Base-by-base conservation (phyloP, 2,329 filamentous ascomycete genomes). In the Fusarium ambrosium region DNA sequence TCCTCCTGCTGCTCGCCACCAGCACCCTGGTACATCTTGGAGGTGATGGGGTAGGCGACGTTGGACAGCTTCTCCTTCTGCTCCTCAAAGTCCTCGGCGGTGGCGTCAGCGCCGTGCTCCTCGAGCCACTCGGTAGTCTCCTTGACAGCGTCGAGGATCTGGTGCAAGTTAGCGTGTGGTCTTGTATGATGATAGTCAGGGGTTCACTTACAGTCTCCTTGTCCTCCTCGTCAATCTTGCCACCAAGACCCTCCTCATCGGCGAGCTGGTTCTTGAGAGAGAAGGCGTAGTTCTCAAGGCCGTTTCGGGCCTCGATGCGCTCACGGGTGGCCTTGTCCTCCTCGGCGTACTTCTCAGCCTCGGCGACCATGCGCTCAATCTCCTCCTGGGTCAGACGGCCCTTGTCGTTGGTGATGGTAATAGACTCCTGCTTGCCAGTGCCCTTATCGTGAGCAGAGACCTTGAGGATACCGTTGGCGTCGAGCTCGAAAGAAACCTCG, bases 391-490 rank as follows among this genome's bases (percentile, higher is more conserved):
- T 95, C 62, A 99, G 93, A 85, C 97, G 96, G 79, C 97, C 97
- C 92, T 98, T 98, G 88, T 99, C 97, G 88, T 99, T 98, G 88
- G 94, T 98, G 84, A 99, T 99, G 80, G 97, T 98, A 85, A 99
- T 98, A 75, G 93, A 95, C 90, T 99, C 95, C 74, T 91, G 92
- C 91, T 98, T 98, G 86, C 97, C 97, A 81, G 96, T 98, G 84
- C 95, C 97, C 93, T 98, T 98, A 87, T 99, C 97, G 81, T 94
- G 92, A 78, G 97, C 97, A 77, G 94, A 94, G 74, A 99, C 97
- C 90, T 97, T 96, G 78, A 99, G 92, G 80, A 99, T 98, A 89
- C 97, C 96, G 87, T 99, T 98, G 89, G 95, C 95, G 81, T 99
- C 96, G 69, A 99, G 92, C 86, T 98, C 95, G 85, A 99, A 99